Evolutionary conservation across 192 early-diverging fungal genomes (phyloP).

Genomic region (Backusella macrospora): DNA sequence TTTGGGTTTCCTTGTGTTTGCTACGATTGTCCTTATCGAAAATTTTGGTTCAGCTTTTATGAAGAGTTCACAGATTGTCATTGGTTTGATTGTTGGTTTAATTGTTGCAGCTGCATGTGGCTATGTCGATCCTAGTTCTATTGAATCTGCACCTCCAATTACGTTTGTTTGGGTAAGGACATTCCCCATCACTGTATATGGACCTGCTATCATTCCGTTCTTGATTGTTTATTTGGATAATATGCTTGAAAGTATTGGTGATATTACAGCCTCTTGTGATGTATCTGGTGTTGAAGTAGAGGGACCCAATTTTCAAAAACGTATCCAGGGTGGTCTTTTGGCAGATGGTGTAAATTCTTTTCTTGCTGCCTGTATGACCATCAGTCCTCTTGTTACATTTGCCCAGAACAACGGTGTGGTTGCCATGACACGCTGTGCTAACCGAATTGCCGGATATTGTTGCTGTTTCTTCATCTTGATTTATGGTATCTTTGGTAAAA

Average conservation of each 20-base stretch:
- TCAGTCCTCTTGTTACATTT: slow-evolving; percentile 56
- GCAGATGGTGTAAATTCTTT: slow-evolving; percentile 58
- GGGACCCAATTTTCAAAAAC: slow-evolving; percentile 49
- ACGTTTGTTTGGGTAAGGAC: slow-evolving; percentile 62
- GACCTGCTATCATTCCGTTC: slow-evolving; percentile 43
- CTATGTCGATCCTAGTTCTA: slow-evolving; percentile 44
- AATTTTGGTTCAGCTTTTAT: slow-evolving; percentile 57
- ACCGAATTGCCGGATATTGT: slow-evolving; percentile 51
- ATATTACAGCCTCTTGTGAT: slow-evolving; percentile 58
- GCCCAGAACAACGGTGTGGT: slow-evolving; percentile 61
- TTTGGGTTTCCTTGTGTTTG: slow-evolving; percentile 52
- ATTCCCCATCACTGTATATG: slow-evolving; percentile 55
- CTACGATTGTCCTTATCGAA: slow-evolving; percentile 56
- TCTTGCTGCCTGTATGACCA: slow-evolving; percentile 55
- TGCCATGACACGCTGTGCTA: slow-evolving; percentile 53
- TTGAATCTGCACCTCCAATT: slow-evolving; percentile 47
- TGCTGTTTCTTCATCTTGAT: slow-evolving; percentile 53
- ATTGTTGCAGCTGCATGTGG: slow-evolving; percentile 58
- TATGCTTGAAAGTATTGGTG: slow-evolving; percentile 51
- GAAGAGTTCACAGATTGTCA: slow-evolving; percentile 53
- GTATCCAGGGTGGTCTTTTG: slow-evolving; percentile 56
- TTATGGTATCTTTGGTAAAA: slow-evolving; percentile 55
- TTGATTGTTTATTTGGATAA: slow-evolving; percentile 44
- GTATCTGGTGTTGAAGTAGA: slow-evolving; percentile 55
- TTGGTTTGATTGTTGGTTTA: slow-evolving; percentile 51